These are phyloP conservation scores for Linnemannia hyalina DNA, from an alignment of 192 early-diverging fungal genomes.

Conservation along the genomic window DNA sequence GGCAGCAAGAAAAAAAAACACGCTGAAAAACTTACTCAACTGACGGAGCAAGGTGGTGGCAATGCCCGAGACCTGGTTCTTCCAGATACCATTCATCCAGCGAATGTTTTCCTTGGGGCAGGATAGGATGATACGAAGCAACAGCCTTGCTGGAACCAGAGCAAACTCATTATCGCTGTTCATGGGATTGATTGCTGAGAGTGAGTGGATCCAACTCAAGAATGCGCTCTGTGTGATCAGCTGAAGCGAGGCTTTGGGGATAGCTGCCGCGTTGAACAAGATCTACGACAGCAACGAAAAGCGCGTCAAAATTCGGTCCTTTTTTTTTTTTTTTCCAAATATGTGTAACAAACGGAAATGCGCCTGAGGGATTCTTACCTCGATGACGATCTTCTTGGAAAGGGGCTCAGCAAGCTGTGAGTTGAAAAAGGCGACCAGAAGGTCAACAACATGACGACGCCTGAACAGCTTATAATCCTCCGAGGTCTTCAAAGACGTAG, in stretches of 20 bases:
- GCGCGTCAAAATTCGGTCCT: neutral
- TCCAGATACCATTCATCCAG: conserved; percentile 49
- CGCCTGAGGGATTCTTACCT: conserved; percentile 59
- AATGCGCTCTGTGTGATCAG: conserved; percentile 73
- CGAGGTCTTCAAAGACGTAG: conserved; percentile 66
- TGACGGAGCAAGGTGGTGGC: conserved; percentile 44
- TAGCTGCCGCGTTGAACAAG: conserved; percentile 63
- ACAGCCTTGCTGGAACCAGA: conserved; percentile 50
- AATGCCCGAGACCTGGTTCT: conserved; percentile 50
- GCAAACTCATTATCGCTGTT: conserved; percentile 41
- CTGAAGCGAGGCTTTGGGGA: conserved; percentile 68
- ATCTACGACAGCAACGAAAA: conserved; percentile 56
- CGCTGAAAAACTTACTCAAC: conserved; percentile 32
- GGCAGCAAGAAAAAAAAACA: neutral
- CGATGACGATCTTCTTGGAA: conserved; percentile 62
- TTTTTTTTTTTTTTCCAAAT: neutral
- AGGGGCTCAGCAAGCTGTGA: conserved; percentile 74
- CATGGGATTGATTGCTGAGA: conserved; percentile 25
- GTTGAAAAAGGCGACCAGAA: conserved; percentile 75
- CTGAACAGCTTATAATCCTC: conserved; percentile 79
- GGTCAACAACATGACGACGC: conserved; percentile 78
- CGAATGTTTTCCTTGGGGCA: conserved; percentile 51
- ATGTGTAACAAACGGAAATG: neutral
- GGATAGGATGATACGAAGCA: conserved; percentile 47
- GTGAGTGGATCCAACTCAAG: conserved; percentile 66